Conservation (phyloP, 805 yeast species). For the Zygoascus biomembranicola region DNA sequence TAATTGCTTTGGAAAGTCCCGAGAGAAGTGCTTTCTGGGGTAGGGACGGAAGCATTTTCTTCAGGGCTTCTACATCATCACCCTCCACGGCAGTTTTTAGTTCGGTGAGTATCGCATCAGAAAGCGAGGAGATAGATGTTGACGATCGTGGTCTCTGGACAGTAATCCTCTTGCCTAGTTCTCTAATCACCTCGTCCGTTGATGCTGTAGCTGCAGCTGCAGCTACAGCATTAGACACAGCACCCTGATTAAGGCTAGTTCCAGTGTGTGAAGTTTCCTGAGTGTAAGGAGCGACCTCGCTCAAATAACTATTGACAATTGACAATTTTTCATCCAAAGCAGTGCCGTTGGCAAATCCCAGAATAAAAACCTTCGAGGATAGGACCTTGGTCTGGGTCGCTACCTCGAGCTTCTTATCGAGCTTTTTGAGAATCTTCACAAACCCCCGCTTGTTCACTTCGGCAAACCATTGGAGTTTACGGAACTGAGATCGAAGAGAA, state of each 20-base stretch:
- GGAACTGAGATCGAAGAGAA: constrained; percentile 64
- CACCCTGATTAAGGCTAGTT: background rate
- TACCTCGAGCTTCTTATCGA: constrained; percentile 76
- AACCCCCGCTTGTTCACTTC: constrained; percentile 89
- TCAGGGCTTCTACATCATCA: constrained; percentile 40
- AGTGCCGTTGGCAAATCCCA: constrained; percentile 68
- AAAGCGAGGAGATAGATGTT: constrained; percentile 8
- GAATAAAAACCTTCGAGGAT: constrained; percentile 58
- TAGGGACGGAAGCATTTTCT: constrained; percentile 12
- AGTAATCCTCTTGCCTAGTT: background rate
- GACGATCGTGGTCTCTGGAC: background rate
- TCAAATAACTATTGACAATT: constrained; percentile 19
- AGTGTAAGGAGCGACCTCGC: constrained; percentile 23
- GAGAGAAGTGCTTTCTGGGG: constrained; percentile 36
- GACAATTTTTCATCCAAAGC: constrained; percentile 48
- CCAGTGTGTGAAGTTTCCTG: background rate
- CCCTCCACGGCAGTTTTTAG: constrained; percentile 25
- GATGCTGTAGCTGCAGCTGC: background rate
- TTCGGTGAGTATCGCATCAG: constrained; percentile 9
- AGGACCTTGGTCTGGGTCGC: constrained; percentile 49
- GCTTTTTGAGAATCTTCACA: constrained; percentile 77
- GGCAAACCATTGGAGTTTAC: constrained; percentile 89
- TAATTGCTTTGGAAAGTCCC: constrained; percentile 56
- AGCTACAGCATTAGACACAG: background rate
- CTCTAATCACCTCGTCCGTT: constrained; percentile 11